Base-by-base conservation (phyloP, 139 green algal species). In the Pleodorina starrii region DNA sequence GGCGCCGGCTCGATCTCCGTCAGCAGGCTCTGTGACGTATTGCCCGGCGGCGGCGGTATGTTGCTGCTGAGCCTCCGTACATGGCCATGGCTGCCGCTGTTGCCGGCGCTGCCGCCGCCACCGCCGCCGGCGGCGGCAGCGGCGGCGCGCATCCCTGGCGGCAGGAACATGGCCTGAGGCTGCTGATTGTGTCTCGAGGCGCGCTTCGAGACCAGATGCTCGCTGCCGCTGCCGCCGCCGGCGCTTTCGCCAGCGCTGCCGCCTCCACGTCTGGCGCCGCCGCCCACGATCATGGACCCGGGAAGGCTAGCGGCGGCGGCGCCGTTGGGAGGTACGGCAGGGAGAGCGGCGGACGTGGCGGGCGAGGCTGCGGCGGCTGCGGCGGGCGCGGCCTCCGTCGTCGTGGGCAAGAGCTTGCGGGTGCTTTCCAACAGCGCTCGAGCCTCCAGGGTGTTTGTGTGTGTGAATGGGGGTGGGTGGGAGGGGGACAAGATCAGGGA, bases 1-100 rank as follows among this genome's bases (percentile, higher is more conserved):
- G 71, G 36, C 19, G 71, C 71, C 38, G 71, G 71, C 71, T 78
- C 71, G 40, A 78, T 78, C 71, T 78, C 71, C 12, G 38, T 51
- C 1, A 78, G 6, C 5, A 32, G 36, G 5, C 40, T 32, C 36
- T 46, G 36, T 48, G 21, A 35, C 40, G 71, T 48, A 38, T 5
- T 29, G 9, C n/a, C n/a, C 71, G 71, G 38, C 71, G 10, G 35
- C 40, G 36, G 12, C 40, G n/a, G 21, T 36, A 27, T 27, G 71
- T n/a, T 17, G 0, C 71, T 2, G 68, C 35, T 9, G 68, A 2
- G 10, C 12, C 42, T 40, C 19, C 42, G 54, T 25, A 66, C 36
- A 32, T 32, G 23, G 60, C 60, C 60, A 32, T 12, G 23, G 11
- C 60, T 25, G 35, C 32, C 66, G 32, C 2, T 32, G 66, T 50